Evolutionary conservation across 2,329 filamentous ascomycete genomes (phyloP), one percentile per base, ranked within the genome.

Genomic region (Beauveria sp.): DNA sequence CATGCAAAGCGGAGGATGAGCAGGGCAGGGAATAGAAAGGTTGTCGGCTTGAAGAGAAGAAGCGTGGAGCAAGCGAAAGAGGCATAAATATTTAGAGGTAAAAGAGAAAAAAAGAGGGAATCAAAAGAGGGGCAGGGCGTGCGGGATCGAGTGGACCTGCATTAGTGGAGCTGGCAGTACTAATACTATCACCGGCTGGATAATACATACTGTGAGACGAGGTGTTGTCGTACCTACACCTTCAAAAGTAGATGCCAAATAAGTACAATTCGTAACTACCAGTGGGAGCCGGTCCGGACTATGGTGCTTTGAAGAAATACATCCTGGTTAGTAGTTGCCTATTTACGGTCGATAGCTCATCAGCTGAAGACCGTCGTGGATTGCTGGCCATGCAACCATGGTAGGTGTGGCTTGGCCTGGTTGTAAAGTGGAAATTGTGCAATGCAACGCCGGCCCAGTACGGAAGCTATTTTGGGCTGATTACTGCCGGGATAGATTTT

Each of bases 141-240:
- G 44, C 55, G 55, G 55, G 55, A 58, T 58, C 46, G 22, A 50
- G 55, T 57, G 55, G 55, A 51, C 55, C 55, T 58, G 55, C 55
- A 51, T 58, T 28, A 41, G 56, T 52, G 37, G 56, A 22, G 2
- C 22, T 34, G 22, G 55, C 14, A 22, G 22, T 24, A 24, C 22
- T 24, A 24, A 24, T 24, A 24, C 22, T 24, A 24, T 34, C 30
- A 10, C 30, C 10, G 10, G 30, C 10, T 12, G 10, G 10, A 34
- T 30, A 30, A 3, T 30, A 10, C 28, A 10, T 28, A 8, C 26
- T 28, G 26, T 28, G 26, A 28, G 26, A 8, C 7, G 9, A 30
- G 28, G 28, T 30, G 28, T 9, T 10, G 9, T 30, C 28, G 30
- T 34, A 10, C 10, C 30, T 34, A 34, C 30, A 34, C 12, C 3